Percentiles rank a stretch among this genome's conserved stretches.
These are phyloP conservation scores for Candida maris DNA, from an alignment of 805 yeast species.

Conservation along the genomic window DNA sequence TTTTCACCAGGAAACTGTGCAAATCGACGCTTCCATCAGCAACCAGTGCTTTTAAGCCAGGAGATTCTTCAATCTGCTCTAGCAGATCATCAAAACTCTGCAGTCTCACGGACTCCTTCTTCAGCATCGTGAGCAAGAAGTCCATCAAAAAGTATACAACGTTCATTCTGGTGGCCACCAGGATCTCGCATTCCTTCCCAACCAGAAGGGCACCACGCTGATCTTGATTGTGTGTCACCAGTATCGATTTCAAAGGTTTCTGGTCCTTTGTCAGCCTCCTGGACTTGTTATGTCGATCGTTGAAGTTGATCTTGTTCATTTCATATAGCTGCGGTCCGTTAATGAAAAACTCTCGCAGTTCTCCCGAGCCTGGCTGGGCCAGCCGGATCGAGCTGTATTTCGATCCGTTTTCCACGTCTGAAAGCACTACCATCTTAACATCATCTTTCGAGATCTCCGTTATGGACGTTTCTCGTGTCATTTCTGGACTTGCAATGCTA, in stretches of 20 bases:
- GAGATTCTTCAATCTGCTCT: slow-evolving; percentile 29
- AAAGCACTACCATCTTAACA: slow-evolving; percentile 15
- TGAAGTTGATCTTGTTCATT: slow-evolving; percentile 35
- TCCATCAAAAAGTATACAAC: slow-evolving; percentile 37
- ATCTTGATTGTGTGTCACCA: slow-evolving; percentile 25
- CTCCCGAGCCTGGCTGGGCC: slow-evolving; percentile 14
- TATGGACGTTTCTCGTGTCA: slow-evolving; percentile 9
- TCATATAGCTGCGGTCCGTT: slow-evolving; percentile 33
- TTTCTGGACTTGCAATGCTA: no score
- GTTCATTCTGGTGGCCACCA: slow-evolving; percentile 40
- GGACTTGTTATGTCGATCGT: slow-evolving; percentile 31
- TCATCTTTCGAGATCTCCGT: slow-evolving; percentile 6
- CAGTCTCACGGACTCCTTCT: slow-evolving; percentile 30
- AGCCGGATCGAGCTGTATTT: slow-evolving; percentile 8
- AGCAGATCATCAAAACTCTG: slow-evolving; percentile 42
- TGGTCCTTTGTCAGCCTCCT: slow-evolving; percentile 28
- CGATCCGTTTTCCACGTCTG: slow-evolving; percentile 4
- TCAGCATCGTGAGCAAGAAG: slow-evolving; percentile 29
- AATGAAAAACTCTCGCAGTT: slow-evolving; percentile 14
- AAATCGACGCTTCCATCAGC: slow-evolving; percentile 28
- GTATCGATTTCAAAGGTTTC: slow-evolving; percentile 40
- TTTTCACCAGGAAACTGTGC: slow-evolving; percentile 24
- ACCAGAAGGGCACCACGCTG: slow-evolving; percentile 34
- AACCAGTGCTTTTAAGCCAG: slow-evolving; percentile 15
- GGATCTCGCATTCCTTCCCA: slow-evolving; percentile 37